These are phyloP conservation scores for Boletus sp. DNA, from an alignment of 768 basidiomycete species.

Conservation along the genomic window DNA sequence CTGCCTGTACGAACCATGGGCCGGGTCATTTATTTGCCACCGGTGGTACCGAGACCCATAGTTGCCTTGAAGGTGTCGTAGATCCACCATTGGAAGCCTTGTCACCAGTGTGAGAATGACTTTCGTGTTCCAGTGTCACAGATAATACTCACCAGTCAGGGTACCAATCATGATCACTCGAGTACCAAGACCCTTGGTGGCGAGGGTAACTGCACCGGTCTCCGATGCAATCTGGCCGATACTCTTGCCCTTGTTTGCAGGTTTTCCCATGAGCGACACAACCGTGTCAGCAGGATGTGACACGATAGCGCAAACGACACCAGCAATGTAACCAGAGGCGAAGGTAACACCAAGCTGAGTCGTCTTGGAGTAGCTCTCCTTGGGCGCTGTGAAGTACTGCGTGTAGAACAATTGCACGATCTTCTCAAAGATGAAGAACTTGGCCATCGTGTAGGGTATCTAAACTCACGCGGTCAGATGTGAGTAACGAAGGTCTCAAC, in stretches of 20 bases:
- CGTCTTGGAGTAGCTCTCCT: slow-evolving; percentile 73
- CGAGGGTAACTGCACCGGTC: slow-evolving; percentile 60
- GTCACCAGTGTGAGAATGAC: neutral
- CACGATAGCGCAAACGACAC: slow-evolving; percentile 94
- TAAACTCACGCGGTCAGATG: slow-evolving; percentile 27
- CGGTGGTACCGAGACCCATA: slow-evolving; percentile 86
- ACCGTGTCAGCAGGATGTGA: slow-evolving; percentile 95
- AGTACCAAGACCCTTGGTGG: slow-evolving; percentile 85
- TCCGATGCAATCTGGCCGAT: slow-evolving; percentile 70
- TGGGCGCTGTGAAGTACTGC: slow-evolving; percentile 78
- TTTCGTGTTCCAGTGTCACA: neutral
- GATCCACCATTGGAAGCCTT: slow-evolving; percentile 94
- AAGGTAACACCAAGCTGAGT: slow-evolving; percentile 91
- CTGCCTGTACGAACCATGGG: no score
- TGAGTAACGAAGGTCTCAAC: neutral
- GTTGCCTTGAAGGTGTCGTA: slow-evolving; percentile 83
- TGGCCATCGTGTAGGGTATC: slow-evolving; percentile 99
- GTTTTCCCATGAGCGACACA: slow-evolving; percentile 92
- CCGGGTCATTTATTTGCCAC: slow-evolving; percentile 71
- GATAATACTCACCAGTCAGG: slow-evolving; percentile 37
- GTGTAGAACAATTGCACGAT: slow-evolving; percentile 87
- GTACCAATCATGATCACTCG: slow-evolving; percentile 84
- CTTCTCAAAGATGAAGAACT: slow-evolving; percentile 95
- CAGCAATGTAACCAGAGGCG: slow-evolving; percentile 89
- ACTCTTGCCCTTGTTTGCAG: slow-evolving; percentile 78